These are phyloP conservation scores for Cucurbita maxima DNA, from an alignment of 306 rosid species.

Conservation along the genomic window DNA sequence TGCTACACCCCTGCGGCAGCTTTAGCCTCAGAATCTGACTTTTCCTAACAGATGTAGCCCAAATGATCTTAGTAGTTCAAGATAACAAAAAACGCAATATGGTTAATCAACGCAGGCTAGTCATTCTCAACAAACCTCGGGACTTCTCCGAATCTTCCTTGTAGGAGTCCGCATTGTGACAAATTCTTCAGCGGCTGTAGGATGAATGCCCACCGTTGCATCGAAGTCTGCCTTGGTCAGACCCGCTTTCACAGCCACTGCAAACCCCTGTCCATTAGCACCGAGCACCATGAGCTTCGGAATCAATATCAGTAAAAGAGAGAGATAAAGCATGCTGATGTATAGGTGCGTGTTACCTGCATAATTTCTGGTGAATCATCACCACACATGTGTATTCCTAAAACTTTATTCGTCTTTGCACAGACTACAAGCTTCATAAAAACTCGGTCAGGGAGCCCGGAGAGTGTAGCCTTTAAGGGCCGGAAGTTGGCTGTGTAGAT, in stretches of 20 bases:
- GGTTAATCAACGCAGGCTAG: background rate
- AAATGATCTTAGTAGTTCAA: background rate
- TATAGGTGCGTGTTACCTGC: conserved; percentile 39
- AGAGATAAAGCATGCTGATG: background rate
- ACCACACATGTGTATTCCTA: conserved; percentile 92
- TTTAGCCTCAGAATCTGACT: conserved; percentile 40
- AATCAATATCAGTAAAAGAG: conserved; percentile 3
- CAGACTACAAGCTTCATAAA: conserved; percentile 82
- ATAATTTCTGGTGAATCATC: conserved; percentile 83
- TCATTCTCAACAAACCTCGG: conserved; percentile 37
- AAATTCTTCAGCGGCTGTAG: conserved; percentile 86
- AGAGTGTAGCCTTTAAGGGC: conserved; percentile 89
- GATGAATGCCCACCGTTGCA: conserved; percentile 86
- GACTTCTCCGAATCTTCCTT: conserved; percentile 43
- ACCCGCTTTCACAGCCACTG: conserved; percentile 87
- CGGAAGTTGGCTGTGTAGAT: conserved; percentile 69
- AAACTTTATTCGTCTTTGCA: conserved; percentile 57
- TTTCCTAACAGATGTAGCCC: conserved; percentile 35
- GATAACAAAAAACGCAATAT: background rate
- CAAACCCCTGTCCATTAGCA: conserved; percentile 62
- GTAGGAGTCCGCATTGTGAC: conserved; percentile 90
- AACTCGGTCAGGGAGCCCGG: conserved; percentile 80
- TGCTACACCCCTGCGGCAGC: conserved; percentile 44
- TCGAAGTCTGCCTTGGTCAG: conserved; percentile 86
- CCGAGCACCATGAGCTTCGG: conserved; percentile 2